Conservation (phyloP, 257 asterid species). For the Pogostemon cablin region DNA sequence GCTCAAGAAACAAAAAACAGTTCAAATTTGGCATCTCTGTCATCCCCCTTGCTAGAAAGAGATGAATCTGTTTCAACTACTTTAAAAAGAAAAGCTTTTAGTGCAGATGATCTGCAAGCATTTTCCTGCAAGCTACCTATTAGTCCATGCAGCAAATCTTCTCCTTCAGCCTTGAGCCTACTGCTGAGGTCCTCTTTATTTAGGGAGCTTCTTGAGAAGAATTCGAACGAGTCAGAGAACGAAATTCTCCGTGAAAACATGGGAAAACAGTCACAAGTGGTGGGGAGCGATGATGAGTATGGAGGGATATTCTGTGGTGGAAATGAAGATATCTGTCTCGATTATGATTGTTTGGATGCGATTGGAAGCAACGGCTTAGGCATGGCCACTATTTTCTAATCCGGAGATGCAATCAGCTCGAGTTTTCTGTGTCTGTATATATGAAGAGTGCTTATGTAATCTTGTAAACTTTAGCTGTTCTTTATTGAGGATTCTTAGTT, state of each 20-base stretch:
- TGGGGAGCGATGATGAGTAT: slow-evolving; percentile 32
- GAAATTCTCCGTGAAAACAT: slow-evolving; percentile 34
- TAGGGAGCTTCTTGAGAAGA: slow-evolving; percentile 61
- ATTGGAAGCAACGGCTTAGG: slow-evolving; percentile 32
- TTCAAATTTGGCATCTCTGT: slow-evolving; percentile 28
- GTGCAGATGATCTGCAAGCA: slow-evolving; percentile 37
- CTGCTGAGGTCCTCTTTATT: slow-evolving; percentile 61
- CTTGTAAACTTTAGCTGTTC: background rate
- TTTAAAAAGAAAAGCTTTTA: slow-evolving; percentile 40
- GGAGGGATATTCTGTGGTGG: slow-evolving; percentile 39
- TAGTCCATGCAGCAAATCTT: slow-evolving; percentile 44
- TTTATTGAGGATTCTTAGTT: background rate
- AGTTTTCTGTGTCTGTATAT: slow-evolving; percentile 16
- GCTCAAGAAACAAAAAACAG: slow-evolving; percentile 40
- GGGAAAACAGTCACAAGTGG: slow-evolving; percentile 16
- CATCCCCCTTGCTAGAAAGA: slow-evolving; percentile 29
- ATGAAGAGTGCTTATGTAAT: slow-evolving; percentile 11
- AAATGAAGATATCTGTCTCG: slow-evolving; percentile 37
- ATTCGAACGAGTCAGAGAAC: slow-evolving; percentile 45
- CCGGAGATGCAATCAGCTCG: background rate
- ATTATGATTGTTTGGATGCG: slow-evolving; percentile 31
- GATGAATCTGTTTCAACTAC: slow-evolving; percentile 39
- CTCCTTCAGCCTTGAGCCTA: slow-evolving; percentile 65
- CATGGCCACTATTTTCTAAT: slow-evolving; percentile 25
- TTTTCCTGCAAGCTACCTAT: slow-evolving; percentile 39